Evolutionary conservation across 441 rosid genomes (phyloP).

Genomic region (Euphorbia celastroides): DNA sequence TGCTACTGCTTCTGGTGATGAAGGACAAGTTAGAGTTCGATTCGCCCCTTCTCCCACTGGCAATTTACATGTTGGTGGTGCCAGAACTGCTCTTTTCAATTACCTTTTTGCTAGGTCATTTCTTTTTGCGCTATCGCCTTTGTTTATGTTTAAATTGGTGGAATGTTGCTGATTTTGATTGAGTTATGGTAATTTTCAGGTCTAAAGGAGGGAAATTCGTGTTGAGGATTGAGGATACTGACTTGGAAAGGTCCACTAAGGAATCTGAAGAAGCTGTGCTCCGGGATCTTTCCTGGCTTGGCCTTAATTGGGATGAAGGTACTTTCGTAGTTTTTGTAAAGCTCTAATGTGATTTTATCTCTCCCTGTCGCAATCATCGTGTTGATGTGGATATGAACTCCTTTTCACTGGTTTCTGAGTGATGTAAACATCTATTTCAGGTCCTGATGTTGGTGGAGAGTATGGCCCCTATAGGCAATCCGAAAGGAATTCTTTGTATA

Average conservation of each 20-base stretch:
- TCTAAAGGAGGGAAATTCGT: constrained; percentile 88
- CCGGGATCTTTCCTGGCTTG: constrained; percentile 83
- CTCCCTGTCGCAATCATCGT: neutral
- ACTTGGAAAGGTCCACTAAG: constrained; percentile 84
- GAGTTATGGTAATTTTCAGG: constrained; percentile 26
- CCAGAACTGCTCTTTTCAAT: constrained; percentile 95
- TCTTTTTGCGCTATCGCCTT: neutral
- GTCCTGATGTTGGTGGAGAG: constrained; percentile 82
- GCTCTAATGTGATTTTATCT: neutral
- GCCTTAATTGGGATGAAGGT: constrained; percentile 98
- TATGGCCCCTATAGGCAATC: constrained; percentile 88
- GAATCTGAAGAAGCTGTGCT: constrained; percentile 90
- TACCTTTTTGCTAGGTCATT: constrained; percentile 80
- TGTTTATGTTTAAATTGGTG: neutral
- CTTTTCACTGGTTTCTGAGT: neutral
- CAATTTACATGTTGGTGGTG: constrained; percentile 94
- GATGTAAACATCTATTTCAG: constrained; percentile 24
- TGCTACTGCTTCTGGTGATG: constrained; percentile 16
- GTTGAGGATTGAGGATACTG: constrained; percentile 90
- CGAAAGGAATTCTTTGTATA: constrained; percentile 73
- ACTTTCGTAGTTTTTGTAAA: neutral
- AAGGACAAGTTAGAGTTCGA: constrained; percentile 65
- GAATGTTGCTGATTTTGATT: neutral
- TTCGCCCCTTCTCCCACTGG: constrained; percentile 99
- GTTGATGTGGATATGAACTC: neutral